A percentile compares a stretch with the other conserved stretches of the same genome.
These are phyloP conservation scores for Neurospora terricola DNA, from an alignment of 495 filamentous ascomycete genomes.

Conservation along the genomic window DNA sequence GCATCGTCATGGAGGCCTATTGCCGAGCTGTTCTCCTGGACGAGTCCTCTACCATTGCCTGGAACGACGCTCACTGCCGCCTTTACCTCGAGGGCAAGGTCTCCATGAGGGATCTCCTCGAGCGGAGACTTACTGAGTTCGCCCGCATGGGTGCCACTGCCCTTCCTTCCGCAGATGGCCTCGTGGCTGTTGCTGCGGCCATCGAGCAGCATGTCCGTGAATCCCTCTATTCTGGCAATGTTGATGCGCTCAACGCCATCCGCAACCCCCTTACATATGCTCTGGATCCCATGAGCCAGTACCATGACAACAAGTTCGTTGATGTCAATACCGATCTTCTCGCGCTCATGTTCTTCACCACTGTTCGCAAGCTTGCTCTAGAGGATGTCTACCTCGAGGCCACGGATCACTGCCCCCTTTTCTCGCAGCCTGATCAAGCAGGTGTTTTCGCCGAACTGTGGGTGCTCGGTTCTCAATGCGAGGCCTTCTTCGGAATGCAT, in stretches of 20 bases:
- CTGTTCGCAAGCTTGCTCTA: slow-evolving; percentile 13
- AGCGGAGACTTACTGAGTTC: slow-evolving; percentile 6
- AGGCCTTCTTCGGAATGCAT: slow-evolving; percentile 16
- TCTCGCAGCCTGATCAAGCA: slow-evolving; percentile 20
- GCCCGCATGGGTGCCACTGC: neutral
- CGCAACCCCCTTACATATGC: slow-evolving; percentile 4
- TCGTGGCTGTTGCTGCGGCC: neutral
- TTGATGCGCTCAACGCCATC: slow-evolving; percentile 4
- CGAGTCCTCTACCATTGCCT: slow-evolving; percentile 2
- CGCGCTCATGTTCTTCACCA: slow-evolving; percentile 14
- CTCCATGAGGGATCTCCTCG: slow-evolving; percentile 7
- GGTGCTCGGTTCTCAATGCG: slow-evolving; percentile 22
- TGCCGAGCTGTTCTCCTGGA: slow-evolving; percentile 10
- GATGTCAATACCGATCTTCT: slow-evolving; percentile 16
- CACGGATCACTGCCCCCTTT: slow-evolving; percentile 19
- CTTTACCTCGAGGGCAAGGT: slow-evolving; percentile 7
- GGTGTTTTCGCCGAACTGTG: slow-evolving; percentile 21
- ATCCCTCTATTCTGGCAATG: slow-evolving; percentile 8
- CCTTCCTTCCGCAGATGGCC: slow-evolving; percentile 1
- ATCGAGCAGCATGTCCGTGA: slow-evolving; percentile 4
- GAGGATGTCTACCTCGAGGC: slow-evolving; percentile 19
- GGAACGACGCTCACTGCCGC: slow-evolving; percentile 14
- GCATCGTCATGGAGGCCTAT: slow-evolving; percentile 5
- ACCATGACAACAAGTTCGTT: slow-evolving; percentile 8
- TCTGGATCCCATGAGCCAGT: slow-evolving; percentile 5